Evolutionary conservation across 352 stramenopile species (phyloP), one percentile per base, ranked within the genome.

Genomic region (Elongisporangium undulatum): DNA sequence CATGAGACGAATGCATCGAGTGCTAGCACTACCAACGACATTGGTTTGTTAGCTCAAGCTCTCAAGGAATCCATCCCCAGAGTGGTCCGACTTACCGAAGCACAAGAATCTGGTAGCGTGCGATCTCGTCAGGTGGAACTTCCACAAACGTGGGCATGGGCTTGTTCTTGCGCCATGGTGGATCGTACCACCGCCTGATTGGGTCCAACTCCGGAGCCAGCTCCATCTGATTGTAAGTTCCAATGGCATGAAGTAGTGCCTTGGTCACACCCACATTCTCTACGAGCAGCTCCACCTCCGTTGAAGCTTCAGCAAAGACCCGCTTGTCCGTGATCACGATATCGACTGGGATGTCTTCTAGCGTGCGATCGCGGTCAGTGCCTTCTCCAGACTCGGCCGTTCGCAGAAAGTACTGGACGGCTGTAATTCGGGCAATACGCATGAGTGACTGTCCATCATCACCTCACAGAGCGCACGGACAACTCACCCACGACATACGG

Each of bases 321-420:
- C 63, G 56, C 55, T 83, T 81, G 62, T 85, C 59, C 16, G 77
- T 75, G 59, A 83, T 79, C 26, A 75, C 76, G 10, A 82, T 60
- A 51, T 89, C 72, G 56, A 71, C 74, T 8, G 68, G 62, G 51
- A 87, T 67, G 41, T 85, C 74, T 55, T 87, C 69, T 0, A 90
- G 62, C n/a, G 68, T 59, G 13, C 79, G 74, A 10, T 84, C 76
- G 12, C 64, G 63, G 55, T 79, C 66, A 19, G 79, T 72, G 38
- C 79, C 82, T 76, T 92, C 82, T 53, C 82, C 82, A 5, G 63
- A 56, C 64, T 92, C 82, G 26, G 80, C 80, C n/a, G 72, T 72
- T 56, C 72, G 75, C 29, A 88, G 67, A 61, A 90, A 90, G 63
- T 77, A 90, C 62, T 90, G 80, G 56, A 85, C 63, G 34, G 70